Evolutionary conservation across 805 yeast species (phyloP).

Genomic region (Limtongozyma cylindracea): DNA sequence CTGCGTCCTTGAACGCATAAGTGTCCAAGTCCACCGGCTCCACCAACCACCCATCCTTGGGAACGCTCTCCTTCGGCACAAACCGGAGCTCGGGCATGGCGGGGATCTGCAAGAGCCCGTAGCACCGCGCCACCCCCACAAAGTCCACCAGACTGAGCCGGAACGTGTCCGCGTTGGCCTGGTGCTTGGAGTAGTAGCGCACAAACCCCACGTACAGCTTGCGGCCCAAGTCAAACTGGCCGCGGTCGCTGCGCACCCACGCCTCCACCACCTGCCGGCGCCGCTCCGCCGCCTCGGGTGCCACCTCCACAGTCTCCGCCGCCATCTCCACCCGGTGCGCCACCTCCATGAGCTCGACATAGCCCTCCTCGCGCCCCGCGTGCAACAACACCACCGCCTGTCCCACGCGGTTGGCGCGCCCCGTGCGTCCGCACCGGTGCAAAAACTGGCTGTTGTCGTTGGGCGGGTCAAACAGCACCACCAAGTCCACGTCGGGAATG

Average conservation of each 20-base stretch:
- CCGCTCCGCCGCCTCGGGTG: conserved; percentile 6
- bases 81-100: conserved; percentile 74
- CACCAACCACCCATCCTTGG: conserved; percentile 51
- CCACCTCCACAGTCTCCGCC: conserved; percentile 5
- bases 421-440: conserved; percentile 91
- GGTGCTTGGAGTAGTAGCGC: conserved; percentile 67
- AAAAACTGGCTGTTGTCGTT: conserved; percentile 77
- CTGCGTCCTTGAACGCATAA: conserved; percentile 40
- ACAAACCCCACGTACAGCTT: conserved; percentile 65
- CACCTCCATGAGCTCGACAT: conserved; percentile 55
- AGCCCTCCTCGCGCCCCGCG: conserved; percentile 60
- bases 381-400: conserved; percentile 52
- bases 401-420: conserved; percentile 73
- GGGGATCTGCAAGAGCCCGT: conserved; percentile 68
- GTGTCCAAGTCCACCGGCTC: conserved; percentile 28
- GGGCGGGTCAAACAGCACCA: conserved; percentile 88
- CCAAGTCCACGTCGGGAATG: conserved; percentile 83
- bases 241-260: conserved; percentile 53
- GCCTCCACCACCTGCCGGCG: conserved; percentile 6
- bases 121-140: conserved; percentile 42
- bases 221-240: conserved; percentile 60
- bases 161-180: conserved; percentile 75
- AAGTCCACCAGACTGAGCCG: conserved; percentile 49
- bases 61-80: conserved; percentile 19
- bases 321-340: conserved; percentile 25